A percentile compares a stretch with the other conserved stretches of the same genome.
Conservation (phyloP, 1,139 yeast genomes). For the Pichia terricola region DNA sequence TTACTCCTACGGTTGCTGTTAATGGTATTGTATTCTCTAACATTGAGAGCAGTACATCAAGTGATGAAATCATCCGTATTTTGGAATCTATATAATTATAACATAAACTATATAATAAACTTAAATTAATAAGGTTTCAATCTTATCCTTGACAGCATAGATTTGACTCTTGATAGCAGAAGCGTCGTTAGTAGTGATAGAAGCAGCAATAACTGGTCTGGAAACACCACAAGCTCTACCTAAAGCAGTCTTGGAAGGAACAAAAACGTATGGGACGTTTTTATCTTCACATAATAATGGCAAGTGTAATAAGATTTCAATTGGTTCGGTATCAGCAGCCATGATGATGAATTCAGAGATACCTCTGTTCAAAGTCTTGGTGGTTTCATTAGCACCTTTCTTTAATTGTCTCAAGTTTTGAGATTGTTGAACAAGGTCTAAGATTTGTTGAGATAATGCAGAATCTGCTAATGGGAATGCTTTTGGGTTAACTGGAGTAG, state of each 20-base stretch:
- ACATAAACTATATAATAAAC: background rate
- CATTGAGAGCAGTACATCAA: conserved; percentile 36
- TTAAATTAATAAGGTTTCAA: conserved; percentile 92
- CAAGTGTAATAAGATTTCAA: conserved; percentile 94
- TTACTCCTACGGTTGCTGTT: conserved; percentile 73
- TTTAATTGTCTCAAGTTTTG: conserved; percentile 96
- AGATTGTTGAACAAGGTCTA: conserved; percentile 97
- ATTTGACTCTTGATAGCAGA: conserved; percentile 96
- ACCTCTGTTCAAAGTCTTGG: conserved; percentile 99
- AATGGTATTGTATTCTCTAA: conserved; percentile 48
- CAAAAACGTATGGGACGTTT: conserved; percentile 98
- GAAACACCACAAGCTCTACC: conserved; percentile 99
- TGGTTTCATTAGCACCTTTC: conserved; percentile 99
- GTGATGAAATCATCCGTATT: conserved; percentile 25
- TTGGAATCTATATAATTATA: conserved; percentile 13
- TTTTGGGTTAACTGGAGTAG: conserved; percentile 74
- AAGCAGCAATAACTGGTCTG: conserved; percentile 98
- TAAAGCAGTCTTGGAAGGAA: conserved; percentile 95
- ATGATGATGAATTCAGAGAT: conserved; percentile 97
- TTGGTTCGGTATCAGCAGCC: conserved; percentile 99
- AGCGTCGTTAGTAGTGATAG: conserved; percentile 97
- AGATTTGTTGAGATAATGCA: conserved; percentile 88
- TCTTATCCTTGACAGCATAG: conserved; percentile 96
- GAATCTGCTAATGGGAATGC: conserved; percentile 99
- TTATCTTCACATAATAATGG: conserved; percentile 98